Evolutionary conservation across 768 basidiomycete species (phyloP).

Genomic region (Trametes elegans): DNA sequence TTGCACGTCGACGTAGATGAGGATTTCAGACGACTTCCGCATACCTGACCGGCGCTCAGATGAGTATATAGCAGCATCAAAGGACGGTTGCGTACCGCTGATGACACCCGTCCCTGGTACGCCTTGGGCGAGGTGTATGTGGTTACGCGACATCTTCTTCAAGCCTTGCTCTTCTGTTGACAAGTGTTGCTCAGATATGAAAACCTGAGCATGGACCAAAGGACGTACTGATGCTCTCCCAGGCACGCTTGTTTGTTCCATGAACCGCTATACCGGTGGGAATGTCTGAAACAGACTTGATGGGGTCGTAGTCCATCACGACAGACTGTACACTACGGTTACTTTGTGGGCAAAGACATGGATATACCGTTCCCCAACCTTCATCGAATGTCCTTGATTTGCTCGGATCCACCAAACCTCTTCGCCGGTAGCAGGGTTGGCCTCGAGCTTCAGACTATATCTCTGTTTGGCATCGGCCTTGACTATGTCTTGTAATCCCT

Average conservation of each 20-base stretch:
- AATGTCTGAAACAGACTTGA: slow-evolving; percentile 58
- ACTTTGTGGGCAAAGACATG: not conserved
- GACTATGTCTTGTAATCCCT: slow-evolving; percentile 60
- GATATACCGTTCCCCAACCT: slow-evolving; percentile 39
- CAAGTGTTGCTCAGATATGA: not conserved
- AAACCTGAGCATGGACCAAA: not conserved
- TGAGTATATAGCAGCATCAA: not conserved
- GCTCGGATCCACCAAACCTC: slow-evolving; percentile 85
- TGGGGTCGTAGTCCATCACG: slow-evolving; percentile 62
- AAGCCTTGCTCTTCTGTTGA: slow-evolving; percentile 65
- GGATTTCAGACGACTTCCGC: slow-evolving; percentile 71
- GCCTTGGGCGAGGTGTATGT: slow-evolving; percentile 90
- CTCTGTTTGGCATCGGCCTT: slow-evolving; percentile 63
- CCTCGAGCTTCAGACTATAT: slow-evolving; percentile 57
- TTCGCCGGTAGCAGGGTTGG: slow-evolving; percentile 31
- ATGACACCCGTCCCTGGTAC: slow-evolving; percentile 62
- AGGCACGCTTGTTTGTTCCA: slow-evolving; percentile 69
- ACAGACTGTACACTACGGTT: slow-evolving; percentile 46
- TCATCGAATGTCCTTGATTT: slow-evolving; percentile 87
- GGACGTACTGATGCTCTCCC: slow-evolving; percentile 64
- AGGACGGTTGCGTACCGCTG: slow-evolving; percentile 54
- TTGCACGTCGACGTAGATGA: slow-evolving; percentile 78
- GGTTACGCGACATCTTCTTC: slow-evolving; percentile 84
- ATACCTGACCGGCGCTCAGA: slow-evolving; percentile 55
- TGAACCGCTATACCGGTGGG: slow-evolving; percentile 75